Conservation (phyloP, 2,329 filamentous ascomycete species). For the Aspergillus sp. region DNA sequence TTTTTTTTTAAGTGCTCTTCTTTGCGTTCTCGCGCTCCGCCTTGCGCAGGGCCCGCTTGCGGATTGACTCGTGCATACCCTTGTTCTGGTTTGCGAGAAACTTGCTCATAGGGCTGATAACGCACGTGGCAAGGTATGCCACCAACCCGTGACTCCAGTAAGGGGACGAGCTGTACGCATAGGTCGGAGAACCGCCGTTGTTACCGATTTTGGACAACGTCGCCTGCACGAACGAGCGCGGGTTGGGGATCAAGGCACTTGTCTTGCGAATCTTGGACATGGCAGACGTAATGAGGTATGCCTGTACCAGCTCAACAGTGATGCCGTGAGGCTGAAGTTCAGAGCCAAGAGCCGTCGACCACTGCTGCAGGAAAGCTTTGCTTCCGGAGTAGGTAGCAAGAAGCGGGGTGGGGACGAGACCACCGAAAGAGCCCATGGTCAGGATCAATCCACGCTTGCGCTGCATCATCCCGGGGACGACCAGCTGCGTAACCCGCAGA, state of each 20-base stretch:
- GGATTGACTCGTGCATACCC: slow-evolving; percentile 78
- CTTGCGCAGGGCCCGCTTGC: slow-evolving; percentile 79
- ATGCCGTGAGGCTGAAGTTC: slow-evolving; percentile 81
- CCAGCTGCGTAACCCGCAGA: slow-evolving; percentile 79
- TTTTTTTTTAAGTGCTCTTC: slow-evolving; percentile 36
- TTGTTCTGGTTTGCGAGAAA: slow-evolving; percentile 62
- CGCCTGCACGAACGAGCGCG: slow-evolving; percentile 77
- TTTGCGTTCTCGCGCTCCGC: slow-evolving; percentile 72
- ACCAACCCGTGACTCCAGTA: slow-evolving; percentile 91
- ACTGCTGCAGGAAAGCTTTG: slow-evolving; percentile 97
- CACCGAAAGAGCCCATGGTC: slow-evolving; percentile 96
- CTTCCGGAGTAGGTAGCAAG: slow-evolving; percentile 95
- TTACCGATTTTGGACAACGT: slow-evolving; percentile 78
- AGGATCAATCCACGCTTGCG: slow-evolving; percentile 86
- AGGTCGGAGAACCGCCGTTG: slow-evolving; percentile 72
- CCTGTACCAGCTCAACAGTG: slow-evolving; percentile 86
- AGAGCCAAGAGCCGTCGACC: slow-evolving; percentile 81
- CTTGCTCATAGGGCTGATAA: slow-evolving; percentile 59
- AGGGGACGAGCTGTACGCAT: slow-evolving; percentile 82
- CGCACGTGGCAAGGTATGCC: slow-evolving; percentile 72
- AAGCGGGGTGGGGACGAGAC: slow-evolving; percentile 85
- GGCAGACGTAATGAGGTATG: slow-evolving; percentile 89
- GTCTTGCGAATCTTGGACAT: slow-evolving; percentile 94
- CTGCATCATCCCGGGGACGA: slow-evolving; percentile 80
- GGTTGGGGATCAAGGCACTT: slow-evolving; percentile 74